Percentiles rank a stretch among this genome's conserved stretches.
Evolutionary conservation across 2,329 filamentous ascomycete genomes (phyloP).

Genomic region (Reticulascus tulasneorum): DNA sequence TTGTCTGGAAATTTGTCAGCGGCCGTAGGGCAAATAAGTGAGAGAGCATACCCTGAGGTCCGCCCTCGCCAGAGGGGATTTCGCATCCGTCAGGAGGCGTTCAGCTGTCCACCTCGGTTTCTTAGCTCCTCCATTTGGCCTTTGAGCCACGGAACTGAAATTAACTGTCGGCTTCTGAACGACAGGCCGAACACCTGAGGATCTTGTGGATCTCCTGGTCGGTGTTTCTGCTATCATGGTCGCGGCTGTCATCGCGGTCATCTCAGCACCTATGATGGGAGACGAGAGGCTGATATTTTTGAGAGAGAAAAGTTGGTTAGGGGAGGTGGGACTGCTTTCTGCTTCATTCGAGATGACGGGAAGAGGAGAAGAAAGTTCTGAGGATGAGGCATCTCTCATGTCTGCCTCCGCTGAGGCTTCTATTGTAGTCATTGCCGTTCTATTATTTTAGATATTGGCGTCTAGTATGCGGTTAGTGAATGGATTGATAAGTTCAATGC

Average conservation of each 20-base stretch:
- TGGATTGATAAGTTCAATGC: neutral
- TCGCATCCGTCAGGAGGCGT: conserved; percentile 29
- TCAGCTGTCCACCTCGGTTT: conserved; percentile 33
- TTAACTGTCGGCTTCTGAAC: no score
- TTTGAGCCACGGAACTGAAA: no score
- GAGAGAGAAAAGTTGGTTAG: conserved; percentile 1
- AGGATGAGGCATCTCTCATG: conserved; percentile 9
- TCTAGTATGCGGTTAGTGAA: neutral
- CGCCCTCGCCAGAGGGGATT: conserved; percentile 33
- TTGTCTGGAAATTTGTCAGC: conserved; percentile 25
- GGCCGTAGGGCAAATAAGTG: neutral
- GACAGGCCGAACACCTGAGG: no score
- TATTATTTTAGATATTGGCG: conserved; percentile 4
- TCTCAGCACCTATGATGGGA: neutral
- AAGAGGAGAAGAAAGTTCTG: conserved; percentile 4
- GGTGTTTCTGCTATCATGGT: no score
- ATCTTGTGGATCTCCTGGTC: no score
- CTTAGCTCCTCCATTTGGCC: conserved; percentile 13
- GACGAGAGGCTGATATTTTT: conserved; percentile 1
- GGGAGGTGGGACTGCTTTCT: neutral
- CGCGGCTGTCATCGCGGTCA: conserved; percentile 4
- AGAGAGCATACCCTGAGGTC: conserved; percentile 27
- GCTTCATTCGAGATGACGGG: neutral
- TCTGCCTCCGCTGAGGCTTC: conserved; percentile 3
- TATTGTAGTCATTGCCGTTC: conserved; percentile 4